phyloP scores from a whole-genome alignment of 306 rosid genomes.

The Albizia julibrissin region DNA sequence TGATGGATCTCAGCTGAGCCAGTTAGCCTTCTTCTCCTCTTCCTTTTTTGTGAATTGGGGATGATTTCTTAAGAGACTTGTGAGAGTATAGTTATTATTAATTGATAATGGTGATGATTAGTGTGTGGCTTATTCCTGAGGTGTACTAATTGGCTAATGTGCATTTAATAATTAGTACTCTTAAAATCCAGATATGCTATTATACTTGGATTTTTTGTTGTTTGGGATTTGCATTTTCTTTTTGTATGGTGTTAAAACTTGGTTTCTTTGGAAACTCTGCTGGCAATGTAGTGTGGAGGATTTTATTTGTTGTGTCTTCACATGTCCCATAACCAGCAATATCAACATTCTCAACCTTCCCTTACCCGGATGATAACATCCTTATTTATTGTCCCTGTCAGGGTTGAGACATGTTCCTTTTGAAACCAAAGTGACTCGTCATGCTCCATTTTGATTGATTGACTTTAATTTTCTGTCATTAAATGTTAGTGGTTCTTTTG shows the following conservation, averaged over 20 bases:
- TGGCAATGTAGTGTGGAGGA: slow-evolving; percentile 35
- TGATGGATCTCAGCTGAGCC: not conserved
- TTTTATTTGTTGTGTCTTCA: slow-evolving; percentile 26
- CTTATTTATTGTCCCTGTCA: slow-evolving; percentile 42
- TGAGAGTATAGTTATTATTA: not conserved
- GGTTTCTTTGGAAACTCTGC: not conserved
- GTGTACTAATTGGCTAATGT: not conserved
- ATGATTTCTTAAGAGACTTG: not conserved
- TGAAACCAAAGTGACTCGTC: not conserved
- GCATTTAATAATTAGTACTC: not conserved
- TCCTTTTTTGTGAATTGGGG: not conserved
- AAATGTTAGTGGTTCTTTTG: not conserved
- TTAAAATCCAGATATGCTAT: slow-evolving; percentile 36
- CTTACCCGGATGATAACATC: slow-evolving; percentile 26
- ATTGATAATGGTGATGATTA: not conserved
- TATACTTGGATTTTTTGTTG: slow-evolving; percentile 29
- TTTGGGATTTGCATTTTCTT: not conserved
- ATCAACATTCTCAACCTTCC: slow-evolving; percentile 36
- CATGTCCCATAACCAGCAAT: slow-evolving; percentile 56
- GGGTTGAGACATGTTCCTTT: slow-evolving; percentile 40
- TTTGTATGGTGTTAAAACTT: not conserved
- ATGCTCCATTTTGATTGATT: not conserved
- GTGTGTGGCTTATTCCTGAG: not conserved
- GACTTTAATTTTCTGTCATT: not conserved
- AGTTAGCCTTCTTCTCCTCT: not conserved